A percentile compares a stretch with the other conserved stretches of the same genome.
Evolutionary conservation across 805 yeast species (phyloP).

Genomic region (Pichia kluyveri): DNA sequence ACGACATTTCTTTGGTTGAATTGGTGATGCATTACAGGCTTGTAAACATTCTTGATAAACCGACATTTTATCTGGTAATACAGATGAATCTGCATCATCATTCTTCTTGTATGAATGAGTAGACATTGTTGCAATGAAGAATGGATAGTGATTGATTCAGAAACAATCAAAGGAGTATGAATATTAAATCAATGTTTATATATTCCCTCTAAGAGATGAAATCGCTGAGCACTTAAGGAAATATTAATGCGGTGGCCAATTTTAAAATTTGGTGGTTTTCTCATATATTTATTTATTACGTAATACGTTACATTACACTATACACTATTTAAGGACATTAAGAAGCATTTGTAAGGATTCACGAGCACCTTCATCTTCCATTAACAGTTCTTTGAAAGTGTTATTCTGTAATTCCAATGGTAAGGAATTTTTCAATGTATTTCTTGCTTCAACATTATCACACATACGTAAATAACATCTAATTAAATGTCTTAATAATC

Average conservation of each 20-base stretch:
- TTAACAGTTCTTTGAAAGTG: slow-evolving; percentile 67
- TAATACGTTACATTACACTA: too few species aligned
- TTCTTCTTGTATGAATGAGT: slow-evolving; percentile 74
- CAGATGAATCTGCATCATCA: slow-evolving; percentile 64
- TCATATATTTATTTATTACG: too few species aligned
- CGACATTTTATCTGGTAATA: slow-evolving; percentile 89
- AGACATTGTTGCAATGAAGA: slow-evolving; percentile 44
- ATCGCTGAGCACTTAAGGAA: not conserved
- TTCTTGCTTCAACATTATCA: slow-evolving; percentile 85
- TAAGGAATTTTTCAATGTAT: slow-evolving; percentile 69
- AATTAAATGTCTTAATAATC: slow-evolving; percentile 86
- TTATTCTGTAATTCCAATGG: slow-evolving; percentile 87
- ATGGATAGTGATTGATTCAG: too few species aligned
- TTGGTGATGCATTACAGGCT: slow-evolving; percentile 86
- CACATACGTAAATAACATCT: slow-evolving; percentile 86
- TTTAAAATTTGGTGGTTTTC: too few species aligned
- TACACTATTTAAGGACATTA: slow-evolving; percentile 29
- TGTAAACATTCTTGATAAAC: slow-evolving; percentile 92
- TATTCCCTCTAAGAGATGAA: not conserved
- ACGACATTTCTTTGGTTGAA: slow-evolving; percentile 83
- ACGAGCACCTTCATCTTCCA: slow-evolving; percentile 84
- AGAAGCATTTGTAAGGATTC: slow-evolving; percentile 79
- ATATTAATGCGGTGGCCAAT: too few species aligned
- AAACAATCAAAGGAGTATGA: too few species aligned
- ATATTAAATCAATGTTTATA: too few species aligned